These are phyloP conservation scores for Hypericum perforatum DNA, from an alignment of 345 rosid genomes.

Conservation along the genomic window DNA sequence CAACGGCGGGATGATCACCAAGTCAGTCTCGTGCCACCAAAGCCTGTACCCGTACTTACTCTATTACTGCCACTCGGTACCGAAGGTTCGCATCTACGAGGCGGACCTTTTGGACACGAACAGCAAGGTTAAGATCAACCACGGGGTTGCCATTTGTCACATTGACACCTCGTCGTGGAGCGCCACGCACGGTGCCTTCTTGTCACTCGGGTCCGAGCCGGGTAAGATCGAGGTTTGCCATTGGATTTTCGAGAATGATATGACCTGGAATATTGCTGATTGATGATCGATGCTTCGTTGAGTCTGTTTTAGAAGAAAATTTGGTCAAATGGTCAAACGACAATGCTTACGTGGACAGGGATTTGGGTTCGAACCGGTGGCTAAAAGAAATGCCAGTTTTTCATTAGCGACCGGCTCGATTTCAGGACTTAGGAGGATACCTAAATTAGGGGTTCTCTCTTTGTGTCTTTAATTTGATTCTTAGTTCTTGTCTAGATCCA, in stretches of 20 bases:
- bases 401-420: too few relatives aligned
- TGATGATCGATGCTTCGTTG: neutral
- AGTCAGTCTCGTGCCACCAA: conserved; percentile 84
- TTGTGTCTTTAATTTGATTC: too few relatives aligned
- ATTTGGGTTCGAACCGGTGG: too few relatives aligned
- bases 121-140: conserved; percentile 42
- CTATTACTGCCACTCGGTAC: conserved; percentile 89
- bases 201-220: conserved; percentile 62
- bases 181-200: conserved; percentile 63
- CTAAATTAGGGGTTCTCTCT: too few relatives aligned
- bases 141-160: conserved; percentile 79
- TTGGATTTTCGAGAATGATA: conserved; percentile 83
- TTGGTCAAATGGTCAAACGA: neutral
- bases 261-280: conserved; percentile 58
- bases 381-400: too few relatives aligned
- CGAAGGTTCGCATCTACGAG: conserved; percentile 73
- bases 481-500: too few relatives aligned
- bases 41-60: conserved; percentile 70
- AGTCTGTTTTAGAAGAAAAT: conserved; percentile 1
- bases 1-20: conserved; percentile 59
- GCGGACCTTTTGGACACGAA: conserved; percentile 53
- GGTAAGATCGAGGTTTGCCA: conserved; percentile 77
- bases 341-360: too few relatives aligned
- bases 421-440: too few relatives aligned
- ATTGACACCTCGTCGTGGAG: conserved; percentile 80